Evolutionary conservation across 805 yeast species (phyloP), one percentile per base, ranked within the genome.

Genomic region (Saturnispora quitensis): DNA sequence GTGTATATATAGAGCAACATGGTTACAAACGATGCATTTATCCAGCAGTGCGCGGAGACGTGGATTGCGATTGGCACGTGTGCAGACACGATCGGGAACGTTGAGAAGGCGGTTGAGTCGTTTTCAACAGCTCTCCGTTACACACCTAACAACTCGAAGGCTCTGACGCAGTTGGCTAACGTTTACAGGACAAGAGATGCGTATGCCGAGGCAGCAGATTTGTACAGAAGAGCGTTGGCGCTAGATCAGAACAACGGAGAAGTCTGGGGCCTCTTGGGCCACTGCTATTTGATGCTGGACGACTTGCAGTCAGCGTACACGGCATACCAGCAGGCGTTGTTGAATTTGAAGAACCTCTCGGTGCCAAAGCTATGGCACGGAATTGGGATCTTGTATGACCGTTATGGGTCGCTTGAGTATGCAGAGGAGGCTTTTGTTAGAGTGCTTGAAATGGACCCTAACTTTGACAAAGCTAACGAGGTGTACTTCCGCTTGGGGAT

Each of bases 341-440:
- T 87, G 68, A 93, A 89, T 66, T 71, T 90, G 64, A 88, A 86
- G 56, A 91, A 93, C 63, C 95, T 97, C 45, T 88, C 89, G 59
- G 97, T 90, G 50, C 98, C 98, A 52, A 89, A 89, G 65, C 77
- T 93, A 59, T 93, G 99, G 99, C 97, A 93, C 68, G 99, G 99
- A 0, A 91, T 93, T 58, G 99, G 99, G 35, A 93, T 93, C 53
- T 75, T 93, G 55, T 93, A 93, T 67, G 99, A 93, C 68, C 76
- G 99, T 50, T 93, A 93, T 67, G 99, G 98, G 27, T 86, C 96
- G 5, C 72, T 91, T 57, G 98, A 91, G 70, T 93, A 91, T 62
- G 99, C 99, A 3, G 99, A 93, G 68, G 99, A 93, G 68, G 98
- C 99, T 4, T 91, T 93, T 71, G 95, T 95, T 42, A 82, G 96